Conservation (phyloP, 257 asterid species). For the Thymus mandschuricus region DNA sequence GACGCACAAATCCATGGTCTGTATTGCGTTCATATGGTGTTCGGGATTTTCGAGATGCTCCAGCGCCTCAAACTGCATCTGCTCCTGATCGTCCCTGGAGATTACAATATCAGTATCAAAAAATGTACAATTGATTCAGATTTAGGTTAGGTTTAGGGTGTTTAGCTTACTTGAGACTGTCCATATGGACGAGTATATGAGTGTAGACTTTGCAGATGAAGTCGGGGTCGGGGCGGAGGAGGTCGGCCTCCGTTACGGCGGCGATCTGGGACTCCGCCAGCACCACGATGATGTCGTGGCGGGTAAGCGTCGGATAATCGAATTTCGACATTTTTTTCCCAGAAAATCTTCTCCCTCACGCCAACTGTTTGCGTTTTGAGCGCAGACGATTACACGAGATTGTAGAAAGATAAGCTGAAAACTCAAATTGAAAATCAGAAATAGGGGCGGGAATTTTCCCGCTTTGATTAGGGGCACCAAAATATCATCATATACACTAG, state of each 20-base stretch:
- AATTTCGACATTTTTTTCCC: slow-evolving; percentile 60
- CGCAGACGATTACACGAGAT: too few relatives aligned
- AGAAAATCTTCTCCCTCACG: too few relatives aligned
- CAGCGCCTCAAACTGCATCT: slow-evolving; percentile 80
- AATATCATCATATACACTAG: too few relatives aligned
- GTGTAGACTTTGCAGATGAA: slow-evolving; percentile 66
- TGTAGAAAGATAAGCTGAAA: too few relatives aligned
- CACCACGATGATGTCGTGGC: slow-evolving; percentile 53
- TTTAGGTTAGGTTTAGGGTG: too few relatives aligned
- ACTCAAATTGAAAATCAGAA: too few relatives aligned
- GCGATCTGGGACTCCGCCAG: slow-evolving; percentile 61
- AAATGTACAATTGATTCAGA: too few relatives aligned
- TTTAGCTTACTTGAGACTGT: slow-evolving; percentile 48
- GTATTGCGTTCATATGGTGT: slow-evolving; percentile 63
- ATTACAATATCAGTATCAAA: not conserved
- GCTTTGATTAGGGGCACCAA: too few relatives aligned
- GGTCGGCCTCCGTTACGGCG: slow-evolving; percentile 61
- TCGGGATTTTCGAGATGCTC: slow-evolving; percentile 85
- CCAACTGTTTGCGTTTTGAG: too few relatives aligned
- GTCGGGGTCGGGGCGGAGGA: slow-evolving; percentile 63
- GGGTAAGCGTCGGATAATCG: slow-evolving; percentile 63
- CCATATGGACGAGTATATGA: slow-evolving; percentile 54
- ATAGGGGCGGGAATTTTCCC: too few relatives aligned
- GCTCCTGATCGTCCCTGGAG: slow-evolving; percentile 71
- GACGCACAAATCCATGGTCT: slow-evolving; percentile 52